A percentile compares a stretch with the other conserved stretches of the same genome.
These are phyloP conservation scores for Pseudomassariella vexata DNA, from an alignment of 2,329 filamentous ascomycete species.

Conservation along the genomic window DNA sequence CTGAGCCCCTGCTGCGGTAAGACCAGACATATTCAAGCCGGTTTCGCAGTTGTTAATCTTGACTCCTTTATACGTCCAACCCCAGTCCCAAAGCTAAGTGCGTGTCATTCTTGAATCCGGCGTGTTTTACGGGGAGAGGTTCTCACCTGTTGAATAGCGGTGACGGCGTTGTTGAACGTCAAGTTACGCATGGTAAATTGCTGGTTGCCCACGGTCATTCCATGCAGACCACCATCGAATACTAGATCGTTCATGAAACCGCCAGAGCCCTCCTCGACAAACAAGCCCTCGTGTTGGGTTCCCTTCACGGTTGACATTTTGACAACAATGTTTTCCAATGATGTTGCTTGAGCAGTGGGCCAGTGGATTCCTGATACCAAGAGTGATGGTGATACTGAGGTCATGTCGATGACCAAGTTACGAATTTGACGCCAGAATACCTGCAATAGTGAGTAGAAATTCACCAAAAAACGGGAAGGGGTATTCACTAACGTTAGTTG, in stretches of 20 bases:
- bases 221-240: constrained; percentile 67
- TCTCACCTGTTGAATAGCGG: constrained; percentile 54
- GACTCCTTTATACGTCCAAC: constrained; percentile 66
- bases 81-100: constrained; percentile 62
- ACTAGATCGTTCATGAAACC: constrained; percentile 63
- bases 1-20: constrained; percentile 35
- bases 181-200: constrained; percentile 68
- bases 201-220: constrained; percentile 49
- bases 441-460: too few species aligned
- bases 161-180: constrained; percentile 58
- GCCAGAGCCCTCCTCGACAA: constrained; percentile 59
- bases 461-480: too few species aligned
- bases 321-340: constrained; percentile 54
- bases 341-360: constrained; percentile 60
- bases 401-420: constrained; percentile 53
- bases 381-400: constrained; percentile 37
- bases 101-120: neutral
- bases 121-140: neutral
- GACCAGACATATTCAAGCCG: constrained; percentile 61
- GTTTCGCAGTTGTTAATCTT: constrained; percentile 57
- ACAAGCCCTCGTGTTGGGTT: constrained; percentile 51
- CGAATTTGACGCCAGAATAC: constrained; percentile 48
- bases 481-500: constrained; percentile 38
- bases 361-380: constrained; percentile 56
- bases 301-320: constrained; percentile 37